Evolutionary conservation across 2,329 filamentous ascomycete species (phyloP), one percentile per base, ranked within the genome.

Genomic region (Fusarium nanum): DNA sequence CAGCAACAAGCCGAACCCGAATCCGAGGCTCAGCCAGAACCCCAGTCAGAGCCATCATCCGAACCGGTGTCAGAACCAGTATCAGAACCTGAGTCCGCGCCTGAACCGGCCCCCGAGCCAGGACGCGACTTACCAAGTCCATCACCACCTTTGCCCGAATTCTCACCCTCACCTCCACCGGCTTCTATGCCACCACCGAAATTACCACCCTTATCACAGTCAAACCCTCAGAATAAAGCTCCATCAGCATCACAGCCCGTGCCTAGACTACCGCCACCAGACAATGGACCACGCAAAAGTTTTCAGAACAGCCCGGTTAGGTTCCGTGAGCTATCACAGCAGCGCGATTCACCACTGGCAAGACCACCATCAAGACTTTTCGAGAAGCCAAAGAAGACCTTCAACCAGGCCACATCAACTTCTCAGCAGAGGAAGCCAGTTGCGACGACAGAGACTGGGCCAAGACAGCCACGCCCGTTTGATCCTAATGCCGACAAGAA

Each of bases 241-340:
- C 56, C 69, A 10, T 56, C 70, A 4, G 53, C 54, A 10, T 68
- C 66, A 7, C 64, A 64, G 2, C 71, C 73, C 6, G 60, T 61
- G 7, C 55, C 71, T 2, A 60, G 64, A 32, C 14, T 70, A 3
- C 69, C 63, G 0, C 56, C 87, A 14, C 79, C 80, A 3, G 88
- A 90, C 61, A 83, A 85, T 0, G 80, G 86, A 5, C 87, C 87
- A 10, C 86, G 88, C 1, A 76, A 81, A 22, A 89, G 88, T 2
- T 90, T 91, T 28, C 88, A 90, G 63, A 84, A 85, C 53, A 88
- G 86, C 16, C 87, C 88, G 0, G 87, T 85, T 5, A 82, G 82
- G 71, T 81, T 84, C 71, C 82, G 79, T 20, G 70, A 72, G 28
- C 67, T 73, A 45, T 81, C 63, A 18, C 66, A 77, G 56, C 76